phyloP scores from a whole-genome alignment of 257 asterid species.

The Gynochthodes officinalis region DNA sequence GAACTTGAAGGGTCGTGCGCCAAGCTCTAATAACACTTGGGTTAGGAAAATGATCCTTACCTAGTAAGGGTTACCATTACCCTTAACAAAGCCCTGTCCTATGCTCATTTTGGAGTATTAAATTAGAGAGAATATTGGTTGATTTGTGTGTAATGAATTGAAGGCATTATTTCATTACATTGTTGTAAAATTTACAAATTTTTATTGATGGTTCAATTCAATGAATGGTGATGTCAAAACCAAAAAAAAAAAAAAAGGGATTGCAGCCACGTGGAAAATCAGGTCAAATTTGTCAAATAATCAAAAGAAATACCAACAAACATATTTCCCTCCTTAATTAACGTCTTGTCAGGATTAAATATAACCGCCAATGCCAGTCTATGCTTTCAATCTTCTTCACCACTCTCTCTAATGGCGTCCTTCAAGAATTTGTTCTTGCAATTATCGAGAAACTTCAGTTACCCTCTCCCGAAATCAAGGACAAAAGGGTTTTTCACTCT shows the following conservation, averaged over 20 bases:
- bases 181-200: no score
- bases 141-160: no score
- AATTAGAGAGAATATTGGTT: no score
- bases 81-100: no score
- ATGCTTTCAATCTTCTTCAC: neutral
- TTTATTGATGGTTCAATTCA: no score
- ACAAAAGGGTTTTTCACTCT: slow-evolving; percentile 31
- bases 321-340: neutral
- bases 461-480: slow-evolving; percentile 22
- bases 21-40: no score
- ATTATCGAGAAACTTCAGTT: slow-evolving; percentile 29
- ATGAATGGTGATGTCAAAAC: no score
- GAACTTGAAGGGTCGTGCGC: no score
- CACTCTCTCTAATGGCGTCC: slow-evolving; percentile 31
- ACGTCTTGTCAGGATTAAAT: slow-evolving; percentile 3
- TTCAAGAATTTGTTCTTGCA: slow-evolving; percentile 27
- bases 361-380: slow-evolving; percentile 24
- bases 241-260: neutral
- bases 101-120: no score
- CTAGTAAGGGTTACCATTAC: no score
- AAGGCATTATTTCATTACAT: no score
- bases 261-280: neutral
- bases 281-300: neutral
- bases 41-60: no score
- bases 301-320: neutral